phyloP scores from a whole-genome alignment of 2,329 filamentous ascomycete species.

The Leptodontidium sp. region DNA sequence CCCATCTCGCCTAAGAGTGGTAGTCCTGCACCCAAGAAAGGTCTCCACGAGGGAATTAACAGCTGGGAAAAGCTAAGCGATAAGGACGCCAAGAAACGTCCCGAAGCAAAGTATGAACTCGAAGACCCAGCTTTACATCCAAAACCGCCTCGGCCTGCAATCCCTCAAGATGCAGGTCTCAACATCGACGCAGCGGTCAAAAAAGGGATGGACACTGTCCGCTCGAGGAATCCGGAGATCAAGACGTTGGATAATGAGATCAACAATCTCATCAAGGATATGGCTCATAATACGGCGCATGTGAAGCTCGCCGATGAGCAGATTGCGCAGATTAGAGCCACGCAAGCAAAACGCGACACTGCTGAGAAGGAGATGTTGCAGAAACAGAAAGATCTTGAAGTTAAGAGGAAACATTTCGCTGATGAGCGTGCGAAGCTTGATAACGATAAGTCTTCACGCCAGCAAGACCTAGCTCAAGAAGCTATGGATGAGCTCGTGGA shows the following conservation, averaged over 20 bases:
- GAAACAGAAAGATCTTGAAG: neutral
- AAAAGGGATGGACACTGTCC: neutral
- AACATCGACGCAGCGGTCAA: neutral
- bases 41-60: slow-evolving; percentile 5
- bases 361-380: slow-evolving; percentile 7
- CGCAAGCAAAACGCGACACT: neutral
- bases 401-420: neutral
- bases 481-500: neutral
- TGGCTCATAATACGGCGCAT: neutral
- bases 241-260: neutral
- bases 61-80: slow-evolving; percentile 2
- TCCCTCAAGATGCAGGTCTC: neutral
- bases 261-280: neutral
- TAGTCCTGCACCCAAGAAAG: neutral
- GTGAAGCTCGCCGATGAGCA: neutral
- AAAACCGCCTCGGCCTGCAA: neutral
- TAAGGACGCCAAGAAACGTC: slow-evolving; percentile 1
- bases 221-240: neutral
- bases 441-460: neutral
- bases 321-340: neutral
- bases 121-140: slow-evolving; percentile 2
- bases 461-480: neutral
- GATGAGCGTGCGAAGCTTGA: neutral
- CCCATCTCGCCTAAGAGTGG: neutral
- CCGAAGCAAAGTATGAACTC: slow-evolving; percentile 2